These are phyloP conservation scores for Komagataella pseudopastoris DNA, from an alignment of 805 yeast genomes.

Conservation along the genomic window DNA sequence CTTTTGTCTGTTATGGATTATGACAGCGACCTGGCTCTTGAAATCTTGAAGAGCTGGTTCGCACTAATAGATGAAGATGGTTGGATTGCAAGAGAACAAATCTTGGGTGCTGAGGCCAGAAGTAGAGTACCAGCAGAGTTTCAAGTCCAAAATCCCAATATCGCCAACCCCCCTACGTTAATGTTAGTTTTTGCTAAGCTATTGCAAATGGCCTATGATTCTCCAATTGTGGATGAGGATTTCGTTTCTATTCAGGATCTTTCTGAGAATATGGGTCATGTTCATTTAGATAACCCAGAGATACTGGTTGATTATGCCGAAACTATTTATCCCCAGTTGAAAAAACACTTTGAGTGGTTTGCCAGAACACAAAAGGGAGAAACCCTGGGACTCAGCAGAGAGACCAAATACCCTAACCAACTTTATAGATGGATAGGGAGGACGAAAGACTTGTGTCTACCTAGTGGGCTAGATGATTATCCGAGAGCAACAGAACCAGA, in stretches of 20 bases:
- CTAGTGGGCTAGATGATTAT: constrained; percentile 92
- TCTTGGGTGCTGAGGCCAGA: constrained; percentile 84
- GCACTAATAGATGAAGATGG: constrained; percentile 76
- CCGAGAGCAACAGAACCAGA: constrained; percentile 79
- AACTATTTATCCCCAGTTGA: constrained; percentile 62
- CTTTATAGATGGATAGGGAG: constrained; percentile 92
- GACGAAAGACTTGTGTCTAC: constrained; percentile 69
- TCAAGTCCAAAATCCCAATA: constrained; percentile 72
- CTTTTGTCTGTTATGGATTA: constrained; percentile 68
- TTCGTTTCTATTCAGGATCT: constrained; percentile 11
- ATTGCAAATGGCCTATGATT: constrained; percentile 27
- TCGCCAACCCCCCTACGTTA: constrained; percentile 93
- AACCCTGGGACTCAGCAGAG: constrained; percentile 55
- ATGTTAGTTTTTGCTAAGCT: constrained; percentile 57
- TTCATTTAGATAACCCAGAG: constrained; percentile 46
- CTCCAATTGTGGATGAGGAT: constrained; percentile 17
- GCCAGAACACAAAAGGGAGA: constrained; percentile 70
- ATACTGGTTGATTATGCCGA: constrained; percentile 43
- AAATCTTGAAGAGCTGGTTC: constrained; percentile 82
- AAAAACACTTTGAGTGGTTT: constrained; percentile 76
- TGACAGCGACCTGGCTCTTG: constrained; percentile 72
- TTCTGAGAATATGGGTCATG: constrained; percentile 26
- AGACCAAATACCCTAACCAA: constrained; percentile 35
- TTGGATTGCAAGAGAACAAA: constrained; percentile 95
- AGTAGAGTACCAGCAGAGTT: constrained; percentile 77